Evolutionary conservation across 257 asterid species (phyloP), one percentile per base, ranked within the genome.

Genomic region (Nyctanthes arbortristis): DNA sequence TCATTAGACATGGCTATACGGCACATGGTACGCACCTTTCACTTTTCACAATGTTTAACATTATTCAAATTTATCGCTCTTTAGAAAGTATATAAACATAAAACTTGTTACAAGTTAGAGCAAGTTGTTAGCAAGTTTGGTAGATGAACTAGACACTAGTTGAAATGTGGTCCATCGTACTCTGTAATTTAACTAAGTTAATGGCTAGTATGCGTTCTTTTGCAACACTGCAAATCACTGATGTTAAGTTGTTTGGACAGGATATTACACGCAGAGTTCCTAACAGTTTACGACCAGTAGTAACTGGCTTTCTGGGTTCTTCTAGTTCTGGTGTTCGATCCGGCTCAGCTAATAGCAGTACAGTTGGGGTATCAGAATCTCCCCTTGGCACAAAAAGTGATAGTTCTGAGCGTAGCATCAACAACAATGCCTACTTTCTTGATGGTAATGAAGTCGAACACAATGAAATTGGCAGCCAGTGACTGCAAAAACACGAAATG

Each of bases 1-100:
- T 92, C 97, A 1, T 65, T 92, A 3, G 97, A 92, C 81, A 92
- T 92, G 97, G 97, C 97, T 33, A 82, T 92, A 28, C 78, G 97
- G 52, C 97, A 92, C 61, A 92, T 92, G 97, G 97, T 89, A 80
- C 45, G 81, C 75, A 70, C 59, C 29, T 71, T 62, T 45, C 16
- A 7, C 64, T 34, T n/a, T 13, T 45, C 35, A 43, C 74, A 22
- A 22, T 6, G 14, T 7, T 7, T 67, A 24, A 35, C 35, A 34
- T 33, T 27, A 43, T 7, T 49, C 32, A 20, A 13, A 16, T 1
- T 62, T 10, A 35, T 34, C 12, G 4, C 35, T 1, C 11, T 63
- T 25, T 63, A 14, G 5, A 22, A 25, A 36, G 67, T 14, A 62
- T 20, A 35, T 34, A 63, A 43, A n/a, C n/a, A n/a, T n/a, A n/a